Evolutionary conservation across 1,284 basidiomycete species (phyloP).

Genomic region (Tilletia caries): DNA sequence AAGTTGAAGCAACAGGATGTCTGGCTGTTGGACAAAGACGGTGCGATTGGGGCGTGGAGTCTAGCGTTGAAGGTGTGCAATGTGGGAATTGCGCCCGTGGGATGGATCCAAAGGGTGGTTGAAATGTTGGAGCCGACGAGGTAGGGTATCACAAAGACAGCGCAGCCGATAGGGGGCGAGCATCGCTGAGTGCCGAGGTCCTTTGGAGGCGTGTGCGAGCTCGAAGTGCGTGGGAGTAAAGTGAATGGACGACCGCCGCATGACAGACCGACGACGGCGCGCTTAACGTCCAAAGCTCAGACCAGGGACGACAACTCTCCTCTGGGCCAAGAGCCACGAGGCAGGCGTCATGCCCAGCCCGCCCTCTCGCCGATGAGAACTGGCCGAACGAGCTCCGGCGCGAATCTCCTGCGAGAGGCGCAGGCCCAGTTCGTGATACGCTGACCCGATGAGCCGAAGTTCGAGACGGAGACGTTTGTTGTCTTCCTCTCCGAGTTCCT

Average conservation of each 20-base stretch:
- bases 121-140: no score
- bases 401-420: constrained; percentile 11
- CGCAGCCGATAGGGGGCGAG: no score
- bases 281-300: not conserved
- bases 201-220: no score
- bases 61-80: no score
- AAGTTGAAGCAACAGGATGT: no score
- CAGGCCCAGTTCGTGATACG: constrained; percentile 4
- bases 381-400: not conserved
- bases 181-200: no score
- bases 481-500: not conserved
- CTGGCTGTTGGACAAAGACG: no score
- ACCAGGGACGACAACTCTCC: not conserved
- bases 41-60: no score
- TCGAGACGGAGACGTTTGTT: constrained; percentile 7
- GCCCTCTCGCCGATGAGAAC: not conserved
- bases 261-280: not conserved
- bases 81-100: no score
- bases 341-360: constrained; percentile 9
- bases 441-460: constrained; percentile 7
- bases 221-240: no score
- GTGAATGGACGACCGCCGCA: not conserved
- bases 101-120: no score
- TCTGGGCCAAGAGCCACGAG: not conserved
- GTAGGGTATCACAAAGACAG: no score